A percentile compares a stretch with the other conserved stretches of the same genome.
These are phyloP conservation scores for Plasmodium chabaudi DNA, from an alignment of 169 alveolate genomes.

Conservation along the genomic window DNA sequence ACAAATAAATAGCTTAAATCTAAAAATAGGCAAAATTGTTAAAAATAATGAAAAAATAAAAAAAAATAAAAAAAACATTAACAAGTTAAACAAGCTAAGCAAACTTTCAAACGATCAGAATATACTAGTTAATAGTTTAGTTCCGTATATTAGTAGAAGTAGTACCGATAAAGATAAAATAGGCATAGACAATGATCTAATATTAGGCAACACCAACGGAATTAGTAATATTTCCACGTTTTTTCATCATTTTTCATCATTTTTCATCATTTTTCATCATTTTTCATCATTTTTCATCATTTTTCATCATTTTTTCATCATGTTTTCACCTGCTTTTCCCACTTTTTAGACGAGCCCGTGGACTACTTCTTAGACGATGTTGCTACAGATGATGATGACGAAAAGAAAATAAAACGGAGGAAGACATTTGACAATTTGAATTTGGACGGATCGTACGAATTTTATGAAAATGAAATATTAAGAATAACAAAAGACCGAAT, in stretches of 20 bases:
- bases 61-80: too few relatives aligned
- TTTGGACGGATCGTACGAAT: slow-evolving; percentile 64
- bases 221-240: too few relatives aligned
- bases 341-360: slow-evolving; percentile 37
- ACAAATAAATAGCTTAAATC: too few relatives aligned
- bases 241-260: neutral
- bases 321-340: neutral
- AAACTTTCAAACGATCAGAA: too few relatives aligned
- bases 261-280: neutral
- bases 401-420: slow-evolving; percentile 38
- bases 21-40: too few relatives aligned
- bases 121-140: slow-evolving; percentile 21
- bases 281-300: neutral
- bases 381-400: slow-evolving; percentile 46
- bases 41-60: too few relatives aligned
- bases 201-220: neutral
- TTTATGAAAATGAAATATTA: slow-evolving; percentile 54
- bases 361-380: slow-evolving; percentile 62
- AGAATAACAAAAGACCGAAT: slow-evolving; percentile 48
- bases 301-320: neutral
- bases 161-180: slow-evolving; percentile 1
- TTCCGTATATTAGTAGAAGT: slow-evolving; percentile 25
- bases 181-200: slow-evolving; percentile 18
- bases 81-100: too few relatives aligned
- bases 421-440: slow-evolving; percentile 46